Conservation (phyloP, 768 basidiomycete genomes). For the Nidularia pulvinata region DNA sequence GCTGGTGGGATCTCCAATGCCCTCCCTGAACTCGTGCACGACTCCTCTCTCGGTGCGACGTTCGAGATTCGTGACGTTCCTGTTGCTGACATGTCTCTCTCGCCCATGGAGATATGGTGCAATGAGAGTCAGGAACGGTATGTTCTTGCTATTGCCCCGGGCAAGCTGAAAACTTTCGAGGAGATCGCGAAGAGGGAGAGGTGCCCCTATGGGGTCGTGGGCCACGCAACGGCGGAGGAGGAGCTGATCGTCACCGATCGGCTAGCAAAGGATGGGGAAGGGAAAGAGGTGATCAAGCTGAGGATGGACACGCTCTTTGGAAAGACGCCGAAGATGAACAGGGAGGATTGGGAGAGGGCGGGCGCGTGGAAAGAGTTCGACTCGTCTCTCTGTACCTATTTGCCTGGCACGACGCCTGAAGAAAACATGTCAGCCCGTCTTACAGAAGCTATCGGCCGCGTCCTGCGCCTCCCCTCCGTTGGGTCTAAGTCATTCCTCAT, state of each 20-base stretch:
- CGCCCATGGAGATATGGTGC: constrained; percentile 99
- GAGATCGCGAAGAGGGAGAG: constrained; percentile 84
- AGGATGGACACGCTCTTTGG: constrained; percentile 39
- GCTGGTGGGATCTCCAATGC: constrained; percentile 98
- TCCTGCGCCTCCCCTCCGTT: constrained; percentile 90
- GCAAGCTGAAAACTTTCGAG: constrained; percentile 64
- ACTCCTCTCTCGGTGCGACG: constrained; percentile 85
- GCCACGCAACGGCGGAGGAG: constrained; percentile 79
- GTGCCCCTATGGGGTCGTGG: constrained; percentile 93
- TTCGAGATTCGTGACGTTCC: constrained; percentile 96
- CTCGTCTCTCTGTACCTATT: constrained; percentile 62
- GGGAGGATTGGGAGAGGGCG: constrained; percentile 36
- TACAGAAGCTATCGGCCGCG: constrained; percentile 68
- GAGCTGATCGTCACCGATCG: constrained; percentile 90
- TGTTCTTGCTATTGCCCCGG: constrained; percentile 83
- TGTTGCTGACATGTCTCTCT: constrained; percentile 92
- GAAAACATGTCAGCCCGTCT: constrained; percentile 43
- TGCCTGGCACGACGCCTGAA: constrained; percentile 36
- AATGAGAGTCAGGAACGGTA: constrained; percentile 99
- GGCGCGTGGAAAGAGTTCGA: constrained; percentile 59
- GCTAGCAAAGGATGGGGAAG: constrained; percentile 39
- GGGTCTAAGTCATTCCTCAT: constrained; percentile 98
- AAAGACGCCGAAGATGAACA: neutral
- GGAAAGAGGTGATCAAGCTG: constrained; percentile 84
- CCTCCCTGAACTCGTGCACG: constrained; percentile 95